phyloP scores from a whole-genome alignment of 306 rosid genomes.

The Dicorynia guianensis region DNA sequence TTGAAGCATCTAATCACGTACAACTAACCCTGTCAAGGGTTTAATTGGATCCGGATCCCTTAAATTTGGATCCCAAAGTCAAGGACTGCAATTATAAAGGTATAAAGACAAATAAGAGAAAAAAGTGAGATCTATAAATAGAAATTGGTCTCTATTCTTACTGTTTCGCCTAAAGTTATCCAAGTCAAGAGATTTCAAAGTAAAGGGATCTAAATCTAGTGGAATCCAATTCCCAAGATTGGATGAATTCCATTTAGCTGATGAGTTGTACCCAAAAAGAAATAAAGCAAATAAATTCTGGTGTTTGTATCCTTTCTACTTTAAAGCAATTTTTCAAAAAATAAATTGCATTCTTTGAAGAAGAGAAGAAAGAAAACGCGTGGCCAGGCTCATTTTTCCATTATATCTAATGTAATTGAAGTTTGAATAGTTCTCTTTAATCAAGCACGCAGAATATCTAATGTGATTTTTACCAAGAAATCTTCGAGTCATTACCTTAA shows the following conservation, averaged over 20 bases:
- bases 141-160: too few relatives aligned
- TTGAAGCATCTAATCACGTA: constrained; percentile 13
- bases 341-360: neutral
- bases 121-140: too few relatives aligned
- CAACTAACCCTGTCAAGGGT: neutral
- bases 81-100: too few relatives aligned
- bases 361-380: neutral
- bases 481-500: constrained; percentile 55
- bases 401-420: too few relatives aligned
- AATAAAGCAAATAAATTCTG: neutral
- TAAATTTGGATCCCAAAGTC: too few relatives aligned
- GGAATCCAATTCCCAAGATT: too few relatives aligned
- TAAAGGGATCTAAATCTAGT: too few relatives aligned
- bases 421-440: neutral
- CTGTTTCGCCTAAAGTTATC: too few relatives aligned
- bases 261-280: neutral
- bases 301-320: neutral
- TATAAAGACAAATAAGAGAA: too few relatives aligned
- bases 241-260: neutral
- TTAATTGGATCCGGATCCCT: too few relatives aligned
- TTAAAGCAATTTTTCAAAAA: neutral
- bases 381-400: neutral
- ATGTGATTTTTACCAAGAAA: constrained; percentile 2
- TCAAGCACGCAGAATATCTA: neutral
- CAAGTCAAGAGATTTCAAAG: too few relatives aligned